Conservation (phyloP, 2,329 filamentous ascomycete genomes). For the Fonsecaea monophora region DNA sequence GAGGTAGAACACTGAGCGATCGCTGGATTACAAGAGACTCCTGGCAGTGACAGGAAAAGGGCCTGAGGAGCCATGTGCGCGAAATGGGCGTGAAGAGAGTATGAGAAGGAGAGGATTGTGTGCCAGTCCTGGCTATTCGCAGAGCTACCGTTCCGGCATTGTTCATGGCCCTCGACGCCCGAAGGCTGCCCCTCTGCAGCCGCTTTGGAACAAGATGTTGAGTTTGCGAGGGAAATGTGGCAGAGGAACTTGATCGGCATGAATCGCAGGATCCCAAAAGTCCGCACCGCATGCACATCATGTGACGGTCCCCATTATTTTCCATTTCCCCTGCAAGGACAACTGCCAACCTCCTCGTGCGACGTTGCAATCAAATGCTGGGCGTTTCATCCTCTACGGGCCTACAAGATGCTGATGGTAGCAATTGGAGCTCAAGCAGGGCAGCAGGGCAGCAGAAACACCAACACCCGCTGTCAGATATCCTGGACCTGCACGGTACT, state of each 20-base stretch:
- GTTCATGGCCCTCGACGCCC: conserved; percentile 36
- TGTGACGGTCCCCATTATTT: background rate
- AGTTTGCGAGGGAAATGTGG: background rate
- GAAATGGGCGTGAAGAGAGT: background rate
- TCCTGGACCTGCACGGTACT: too few relatives aligned
- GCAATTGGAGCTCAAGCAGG: too few relatives aligned
- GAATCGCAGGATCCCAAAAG: background rate
- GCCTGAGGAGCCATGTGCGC: conserved; percentile 13
- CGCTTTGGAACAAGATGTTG: background rate
- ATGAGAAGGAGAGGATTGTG: conserved; percentile 27
- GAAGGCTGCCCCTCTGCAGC: background rate
- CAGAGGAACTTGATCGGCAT: background rate
- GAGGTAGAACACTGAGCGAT: background rate
- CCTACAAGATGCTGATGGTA: too few relatives aligned
- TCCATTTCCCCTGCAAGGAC: background rate
- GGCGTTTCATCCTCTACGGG: too few relatives aligned
- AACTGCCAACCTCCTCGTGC: background rate
- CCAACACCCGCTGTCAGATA: too few relatives aligned
- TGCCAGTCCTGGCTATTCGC: conserved; percentile 35
- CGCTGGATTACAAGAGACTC: conserved; percentile 2
- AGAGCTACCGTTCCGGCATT: conserved; percentile 39
- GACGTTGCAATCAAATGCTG: too few relatives aligned
- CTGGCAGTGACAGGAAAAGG: background rate
- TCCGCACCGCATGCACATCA: background rate
- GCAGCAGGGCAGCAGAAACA: too few relatives aligned